Evolutionary conservation across 768 basidiomycete genomes (phyloP).

Genomic region (Russula abietina): DNA sequence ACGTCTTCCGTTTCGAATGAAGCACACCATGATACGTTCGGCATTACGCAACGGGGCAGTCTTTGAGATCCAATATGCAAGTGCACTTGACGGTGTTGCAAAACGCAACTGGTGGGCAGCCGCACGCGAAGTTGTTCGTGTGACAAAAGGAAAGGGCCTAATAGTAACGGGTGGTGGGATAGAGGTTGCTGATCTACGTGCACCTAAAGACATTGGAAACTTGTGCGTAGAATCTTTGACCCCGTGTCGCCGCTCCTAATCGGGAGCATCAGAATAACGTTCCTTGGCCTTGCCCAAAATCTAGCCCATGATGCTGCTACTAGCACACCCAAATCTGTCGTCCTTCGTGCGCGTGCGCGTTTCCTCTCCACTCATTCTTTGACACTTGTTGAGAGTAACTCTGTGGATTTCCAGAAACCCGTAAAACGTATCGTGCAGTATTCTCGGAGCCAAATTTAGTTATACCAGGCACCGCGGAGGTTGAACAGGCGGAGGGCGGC

Average conservation of each 20-base stretch:
- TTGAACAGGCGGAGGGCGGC: not conserved
- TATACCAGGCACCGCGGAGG: slow-evolving; percentile 36
- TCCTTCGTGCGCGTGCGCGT: slow-evolving; percentile 66
- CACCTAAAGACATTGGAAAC: slow-evolving; percentile 69
- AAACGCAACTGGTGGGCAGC: slow-evolving; percentile 85
- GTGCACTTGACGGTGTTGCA: slow-evolving; percentile 53
- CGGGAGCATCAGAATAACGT: slow-evolving; percentile 43
- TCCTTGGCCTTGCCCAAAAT: slow-evolving; percentile 67
- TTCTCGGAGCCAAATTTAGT: slow-evolving; percentile 69
- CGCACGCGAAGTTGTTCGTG: slow-evolving; percentile 68
- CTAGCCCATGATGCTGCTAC: slow-evolving; percentile 57
- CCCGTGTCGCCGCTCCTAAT: not conserved
- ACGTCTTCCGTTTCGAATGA: slow-evolving; percentile 73
- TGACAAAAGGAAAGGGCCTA: slow-evolving; percentile 74
- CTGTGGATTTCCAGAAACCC: slow-evolving; percentile 50
- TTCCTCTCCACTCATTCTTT: not conserved
- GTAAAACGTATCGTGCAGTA: slow-evolving; percentile 73
- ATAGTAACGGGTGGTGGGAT: slow-evolving; percentile 64
- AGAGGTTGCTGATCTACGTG: slow-evolving; percentile 57
- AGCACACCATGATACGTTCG: slow-evolving; percentile 75
- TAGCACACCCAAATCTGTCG: slow-evolving; percentile 55
- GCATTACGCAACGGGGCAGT: slow-evolving; percentile 77
- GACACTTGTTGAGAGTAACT: not conserved
- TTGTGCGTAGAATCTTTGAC: slow-evolving; percentile 39
- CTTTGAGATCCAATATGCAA: slow-evolving; percentile 76